phyloP scores from a whole-genome alignment of 495 filamentous ascomycete species.

The Hyaloscypha bicolor region DNA sequence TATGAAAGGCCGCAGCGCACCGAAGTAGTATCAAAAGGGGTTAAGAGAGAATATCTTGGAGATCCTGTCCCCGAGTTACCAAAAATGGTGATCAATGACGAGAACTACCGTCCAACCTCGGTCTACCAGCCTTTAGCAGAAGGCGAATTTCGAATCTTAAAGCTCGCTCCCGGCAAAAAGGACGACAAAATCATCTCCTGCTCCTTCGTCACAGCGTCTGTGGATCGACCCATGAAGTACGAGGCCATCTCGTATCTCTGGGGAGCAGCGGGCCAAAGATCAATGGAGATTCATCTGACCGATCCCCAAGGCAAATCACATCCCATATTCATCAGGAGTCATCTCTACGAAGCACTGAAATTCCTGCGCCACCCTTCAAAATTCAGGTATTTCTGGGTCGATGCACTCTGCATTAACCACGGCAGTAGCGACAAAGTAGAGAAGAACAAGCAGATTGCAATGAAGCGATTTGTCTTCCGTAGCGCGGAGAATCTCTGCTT shows the following conservation, averaged over 20 bases:
- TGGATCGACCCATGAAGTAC: not conserved
- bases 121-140: not conserved
- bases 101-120: not conserved
- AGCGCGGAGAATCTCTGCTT: slow-evolving; percentile 13
- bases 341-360: slow-evolving; percentile 5
- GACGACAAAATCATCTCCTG: not conserved
- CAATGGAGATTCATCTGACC: not conserved
- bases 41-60: not conserved
- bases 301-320: slow-evolving; percentile 2
- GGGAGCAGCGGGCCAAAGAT: not conserved
- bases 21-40: not conserved
- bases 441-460: slow-evolving; percentile 28
- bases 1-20: not conserved
- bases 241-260: slow-evolving; percentile 12
- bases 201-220: slow-evolving; percentile 7
- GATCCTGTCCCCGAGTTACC: not conserved
- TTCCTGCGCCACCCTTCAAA: slow-evolving; percentile 6
- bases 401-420: slow-evolving; percentile 34
- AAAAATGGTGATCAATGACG: not conserved
- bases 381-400: slow-evolving; percentile 26
- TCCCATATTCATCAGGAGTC: slow-evolving; percentile 3
- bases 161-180: slow-evolving; percentile 3
- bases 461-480: slow-evolving; percentile 35
- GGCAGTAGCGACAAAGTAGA: slow-evolving; percentile 16
- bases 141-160: slow-evolving; percentile 5